Conservation (phyloP, 139 green algal species). For the Desmodesmus armatus region DNA sequence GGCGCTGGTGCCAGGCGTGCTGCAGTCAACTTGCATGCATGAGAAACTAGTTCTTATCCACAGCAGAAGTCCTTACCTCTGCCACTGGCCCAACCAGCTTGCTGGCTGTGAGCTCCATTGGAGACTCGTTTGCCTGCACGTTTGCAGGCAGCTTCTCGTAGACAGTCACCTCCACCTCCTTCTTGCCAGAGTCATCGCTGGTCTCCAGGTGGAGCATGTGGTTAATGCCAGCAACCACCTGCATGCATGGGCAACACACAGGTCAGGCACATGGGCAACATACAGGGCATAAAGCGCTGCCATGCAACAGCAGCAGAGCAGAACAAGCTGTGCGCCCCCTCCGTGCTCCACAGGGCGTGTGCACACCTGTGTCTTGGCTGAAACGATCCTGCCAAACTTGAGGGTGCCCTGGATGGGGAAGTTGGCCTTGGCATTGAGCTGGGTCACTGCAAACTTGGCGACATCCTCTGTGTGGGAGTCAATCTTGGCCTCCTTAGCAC, state of each 20-base stretch:
- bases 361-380: constrained; percentile 39
- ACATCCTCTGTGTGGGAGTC: background rate
- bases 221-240: constrained; percentile 42
- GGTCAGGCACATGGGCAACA: background rate
- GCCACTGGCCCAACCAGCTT: constrained; percentile 28
- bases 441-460: constrained; percentile 26
- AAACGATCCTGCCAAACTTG: constrained; percentile 22
- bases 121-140: background rate
- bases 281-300: background rate
- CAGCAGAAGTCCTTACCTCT: constrained; percentile 11
- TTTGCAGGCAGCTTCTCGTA: constrained; percentile 35
- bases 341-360: no score
- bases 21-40: no score
- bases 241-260: background rate
- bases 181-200: constrained; percentile 18
- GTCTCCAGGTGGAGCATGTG: constrained; percentile 32
- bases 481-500: background rate
- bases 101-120: constrained; percentile 40
- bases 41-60: no score
- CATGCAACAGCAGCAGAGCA: background rate
- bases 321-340: background rate
- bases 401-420: constrained; percentile 33
- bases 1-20: no score
- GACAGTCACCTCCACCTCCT: constrained; percentile 33
- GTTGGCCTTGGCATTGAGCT: constrained; percentile 44